These are phyloP conservation scores for Neopestalotiopsis sp. DNA, from an alignment of 2,329 filamentous ascomycete species.

Conservation along the genomic window DNA sequence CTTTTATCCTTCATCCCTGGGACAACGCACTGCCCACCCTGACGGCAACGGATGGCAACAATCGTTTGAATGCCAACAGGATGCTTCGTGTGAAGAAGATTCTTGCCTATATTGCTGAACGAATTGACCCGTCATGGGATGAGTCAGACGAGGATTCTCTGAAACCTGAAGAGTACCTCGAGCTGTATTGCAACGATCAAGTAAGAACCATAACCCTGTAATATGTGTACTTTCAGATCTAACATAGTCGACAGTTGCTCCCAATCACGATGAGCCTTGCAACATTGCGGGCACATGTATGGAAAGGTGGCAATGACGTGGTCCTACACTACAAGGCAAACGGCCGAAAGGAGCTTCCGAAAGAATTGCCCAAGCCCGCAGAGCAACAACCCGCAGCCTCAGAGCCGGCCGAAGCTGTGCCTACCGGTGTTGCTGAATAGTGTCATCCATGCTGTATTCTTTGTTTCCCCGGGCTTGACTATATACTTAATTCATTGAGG, in stretches of 20 bases:
- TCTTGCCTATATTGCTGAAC: slow-evolving; percentile 86
- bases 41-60: slow-evolving; percentile 78
- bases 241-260: slow-evolving; percentile 57
- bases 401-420: slow-evolving; percentile 1
- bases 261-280: slow-evolving; percentile 89
- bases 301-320: slow-evolving; percentile 95
- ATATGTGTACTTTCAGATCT: slow-evolving; percentile 15
- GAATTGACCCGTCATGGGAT: slow-evolving; percentile 77
- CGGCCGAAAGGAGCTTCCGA: slow-evolving; percentile 71
- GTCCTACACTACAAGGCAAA: slow-evolving; percentile 91
- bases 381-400: slow-evolving; percentile 11
- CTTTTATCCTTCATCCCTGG: slow-evolving; percentile 86
- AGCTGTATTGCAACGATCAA: slow-evolving; percentile 93
- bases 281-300: slow-evolving; percentile 88
- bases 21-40: slow-evolving; percentile 77
- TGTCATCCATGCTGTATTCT: background rate
- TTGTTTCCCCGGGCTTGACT: background rate
- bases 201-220: slow-evolving; percentile 54
- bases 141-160: slow-evolving; percentile 65
- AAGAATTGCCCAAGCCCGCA: slow-evolving; percentile 33
- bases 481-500: background rate
- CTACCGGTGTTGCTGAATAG: slow-evolving; percentile 4
- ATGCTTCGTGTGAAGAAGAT: slow-evolving; percentile 98
- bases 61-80: slow-evolving; percentile 91
- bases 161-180: slow-evolving; percentile 89